These are phyloP conservation scores for Apiotrichum domesticum DNA, from an alignment of 1,284 basidiomycete genomes.

Conservation along the genomic window DNA sequence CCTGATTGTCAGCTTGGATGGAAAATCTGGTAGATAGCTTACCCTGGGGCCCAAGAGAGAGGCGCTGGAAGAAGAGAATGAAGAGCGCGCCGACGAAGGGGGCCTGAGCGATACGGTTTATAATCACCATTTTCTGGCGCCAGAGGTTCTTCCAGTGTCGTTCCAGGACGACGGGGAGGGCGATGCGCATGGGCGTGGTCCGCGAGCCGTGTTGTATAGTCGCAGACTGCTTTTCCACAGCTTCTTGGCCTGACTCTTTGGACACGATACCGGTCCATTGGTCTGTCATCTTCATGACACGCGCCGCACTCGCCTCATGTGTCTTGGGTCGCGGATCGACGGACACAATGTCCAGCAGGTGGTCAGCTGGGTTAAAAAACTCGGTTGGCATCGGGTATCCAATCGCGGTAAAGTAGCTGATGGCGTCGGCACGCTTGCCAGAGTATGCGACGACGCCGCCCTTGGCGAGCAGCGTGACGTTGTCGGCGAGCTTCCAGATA, in stretches of 20 bases:
- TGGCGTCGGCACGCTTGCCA: conserved; percentile 30
- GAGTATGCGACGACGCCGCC: conserved; percentile 49
- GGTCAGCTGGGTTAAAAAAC: conserved; percentile 47
- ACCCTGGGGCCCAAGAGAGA: conserved; percentile 39
- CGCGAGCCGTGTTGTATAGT: conserved; percentile 13
- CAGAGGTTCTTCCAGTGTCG: conserved; percentile 46
- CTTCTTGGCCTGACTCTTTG: conserved; percentile 15
- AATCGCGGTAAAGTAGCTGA: conserved; percentile 37
- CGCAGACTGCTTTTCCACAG: not conserved
- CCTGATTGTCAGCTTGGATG: conserved; percentile 12
- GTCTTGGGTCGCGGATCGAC: conserved; percentile 35
- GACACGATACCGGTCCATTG: conserved; percentile 12
- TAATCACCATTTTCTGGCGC: conserved; percentile 44
- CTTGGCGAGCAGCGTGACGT: conserved; percentile 52
- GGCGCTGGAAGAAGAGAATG: conserved; percentile 47
- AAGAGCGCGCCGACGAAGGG: conserved; percentile 45
- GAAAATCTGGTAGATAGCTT: not conserved
- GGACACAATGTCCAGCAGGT: conserved; percentile 47
- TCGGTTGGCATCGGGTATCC: conserved; percentile 45
- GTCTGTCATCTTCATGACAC: conserved; percentile 22
- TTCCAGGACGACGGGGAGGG: conserved; percentile 44
- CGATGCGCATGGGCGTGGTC: conserved; percentile 41
- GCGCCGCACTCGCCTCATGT: conserved; percentile 17
- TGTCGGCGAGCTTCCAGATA: conserved; percentile 50
- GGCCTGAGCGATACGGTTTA: conserved; percentile 43